Base-by-base conservation (phyloP, 2,329 filamentous ascomycete species). In the Ophiostoma piceae region DNA sequence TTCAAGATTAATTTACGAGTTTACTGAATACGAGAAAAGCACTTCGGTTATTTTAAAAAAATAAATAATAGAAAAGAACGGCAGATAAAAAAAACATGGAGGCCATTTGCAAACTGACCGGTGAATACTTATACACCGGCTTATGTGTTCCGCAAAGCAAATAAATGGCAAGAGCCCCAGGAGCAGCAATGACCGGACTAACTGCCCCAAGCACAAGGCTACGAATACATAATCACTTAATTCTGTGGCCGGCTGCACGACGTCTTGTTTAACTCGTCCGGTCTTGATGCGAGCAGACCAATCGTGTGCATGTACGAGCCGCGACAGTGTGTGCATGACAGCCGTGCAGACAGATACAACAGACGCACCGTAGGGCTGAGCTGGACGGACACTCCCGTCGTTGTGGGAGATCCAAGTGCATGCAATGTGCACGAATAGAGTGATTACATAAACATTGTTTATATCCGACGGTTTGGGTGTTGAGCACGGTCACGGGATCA, bases 401-500 rank as follows among this genome's bases (percentile, higher is more conserved):
- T 5, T 16, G 26, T 62, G 14, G 12, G 26, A 32, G 57, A 32
- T 62, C 12, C 8, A 47, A 47, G 43, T 47, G 43, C 16, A 47
- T 19, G 43, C 7, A 19, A 19, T 7, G 43, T n/a, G n/a, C 9
- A 57, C 7, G n/a, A n/a, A 54, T 22, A 12, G 14, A 32, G 26
- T 62, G 57, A 65, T 65, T 65, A 65, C 35, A 65, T 65, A 65
- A 65, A 14, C 62, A 0, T 11, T 12, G 16, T 64, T 37, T 26
- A 6, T 62, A 37, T 32, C n/a, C 26, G 51, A 57, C 9, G 3
- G 51, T 57, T 57, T 57, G 51, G 51, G n/a, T 26, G 51, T 26
- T 22, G 51, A 57, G 19, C 51, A 57, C 32, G 22, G 22, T 43
- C 60, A 68, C 69, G 60, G 35, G 69, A 70, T 5, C 3, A 19